Evolutionary conservation across 345 rosid genomes (phyloP).

Genomic region (Hevea brasiliensis): DNA sequence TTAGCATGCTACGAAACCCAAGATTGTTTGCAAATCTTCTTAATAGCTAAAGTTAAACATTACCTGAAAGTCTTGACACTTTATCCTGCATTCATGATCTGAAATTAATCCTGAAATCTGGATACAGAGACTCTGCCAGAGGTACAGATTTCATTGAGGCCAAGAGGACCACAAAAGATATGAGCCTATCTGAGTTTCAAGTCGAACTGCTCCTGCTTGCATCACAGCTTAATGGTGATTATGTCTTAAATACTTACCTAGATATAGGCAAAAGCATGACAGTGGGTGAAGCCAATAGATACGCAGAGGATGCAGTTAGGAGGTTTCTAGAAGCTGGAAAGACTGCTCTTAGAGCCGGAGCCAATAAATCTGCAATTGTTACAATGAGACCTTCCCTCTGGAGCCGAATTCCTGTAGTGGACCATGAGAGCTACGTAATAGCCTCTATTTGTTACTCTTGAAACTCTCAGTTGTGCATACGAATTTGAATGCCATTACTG

Average conservation of each 20-base stretch:
- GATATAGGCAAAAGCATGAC: constrained; percentile 84
- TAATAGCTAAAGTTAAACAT: too few relatives aligned
- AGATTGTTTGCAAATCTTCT: too few relatives aligned
- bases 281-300: constrained; percentile 76
- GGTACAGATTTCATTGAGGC: constrained; percentile 56
- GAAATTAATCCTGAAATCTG: constrained; percentile 22
- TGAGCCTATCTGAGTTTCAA: constrained; percentile 82
- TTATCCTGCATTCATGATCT: background rate
- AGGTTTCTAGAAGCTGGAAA: constrained; percentile 93
- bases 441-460: constrained; percentile 16
- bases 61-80: background rate
- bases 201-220: constrained; percentile 95
- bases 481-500: background rate
- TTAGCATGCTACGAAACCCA: too few relatives aligned
- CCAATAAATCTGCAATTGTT: constrained; percentile 81
- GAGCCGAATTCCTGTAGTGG: constrained; percentile 36
- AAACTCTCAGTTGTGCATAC: constrained; percentile 5
- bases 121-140: constrained; percentile 73
- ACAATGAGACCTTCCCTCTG: constrained; percentile 93
- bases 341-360: constrained; percentile 90
- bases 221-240: constrained; percentile 88
- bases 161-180: constrained; percentile 72
- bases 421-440: constrained; percentile 7
- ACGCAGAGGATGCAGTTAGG: constrained; percentile 83
- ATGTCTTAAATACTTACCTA: constrained; percentile 77